Evolutionary conservation across 306 rosid genomes (phyloP), one percentile per base, ranked within the genome.

Genomic region (Castanea sativa): DNA sequence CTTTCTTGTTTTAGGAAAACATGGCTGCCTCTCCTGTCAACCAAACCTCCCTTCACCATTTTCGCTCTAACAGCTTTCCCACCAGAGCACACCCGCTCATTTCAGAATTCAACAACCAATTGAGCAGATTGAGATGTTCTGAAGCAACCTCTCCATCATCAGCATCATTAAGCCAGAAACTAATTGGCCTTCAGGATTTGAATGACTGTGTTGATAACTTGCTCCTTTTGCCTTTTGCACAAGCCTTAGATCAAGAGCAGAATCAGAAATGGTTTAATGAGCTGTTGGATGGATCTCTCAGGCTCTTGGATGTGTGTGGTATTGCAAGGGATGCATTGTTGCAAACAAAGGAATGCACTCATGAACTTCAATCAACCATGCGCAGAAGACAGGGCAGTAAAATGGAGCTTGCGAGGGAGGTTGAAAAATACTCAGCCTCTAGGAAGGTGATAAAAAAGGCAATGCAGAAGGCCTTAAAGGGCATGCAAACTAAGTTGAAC

Each of bases 31-130:
- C 78, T 73, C 19, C 73, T 33, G 80, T 73, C 56, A 80, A 80
- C 79, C 19, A 10, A 59, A 83, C 77, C 77, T 43, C 65, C 59
- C 78, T 64, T 67, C 77, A 74, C 79, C 87, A 83, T 80, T 76
- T 80, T 73, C 89, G 83, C 73, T 86, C 85, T 32, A 76, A 70
- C n/a, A 86, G 89, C 35, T 80, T 83, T 29, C 89, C 89, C 4
- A 79, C 76, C 5, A 80, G 59, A 49, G 81, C 83, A 58, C 81
- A 83, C 67, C 89, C 89, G 1, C 23, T 86, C 9, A 74, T 83
- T 77, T 63, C 83, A 71, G 83, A 77, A 74, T 77, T 84, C 81
- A 77, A 77, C 35, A 4, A 83, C 38, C 78, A 55, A 56, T 65
- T 86, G 63, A 35, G 71, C 3, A 76, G 80, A 55, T 30, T 82